Base-by-base conservation (phyloP, 176 grass and related monocot genomes). In the Rhynchospora breviuscula region DNA sequence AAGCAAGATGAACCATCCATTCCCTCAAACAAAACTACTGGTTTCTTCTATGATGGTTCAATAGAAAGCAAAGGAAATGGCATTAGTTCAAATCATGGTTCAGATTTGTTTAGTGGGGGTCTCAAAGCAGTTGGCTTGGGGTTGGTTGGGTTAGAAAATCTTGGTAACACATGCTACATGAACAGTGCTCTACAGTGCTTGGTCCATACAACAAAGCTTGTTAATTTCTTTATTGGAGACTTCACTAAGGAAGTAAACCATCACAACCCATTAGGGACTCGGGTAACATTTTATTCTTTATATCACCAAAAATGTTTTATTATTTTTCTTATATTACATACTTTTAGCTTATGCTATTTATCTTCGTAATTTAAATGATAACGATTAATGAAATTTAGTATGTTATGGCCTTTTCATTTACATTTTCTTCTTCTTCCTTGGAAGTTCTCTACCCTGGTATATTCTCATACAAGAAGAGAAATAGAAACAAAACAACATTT, bases 151-250 rank as follows among this genome's bases (percentile, higher is more conserved):
- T 69, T 98, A 79, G 92, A 98, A 67, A 98, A 95, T 86, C 91
- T 95, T 69, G 95, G 95, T 79, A 98, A 98, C 85, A 98, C 95
- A 80, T 98, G 95, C 82, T 98, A 93, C 83, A 95, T 98, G 96
- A 98, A 98, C 82, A 98, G 96, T 85, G 92, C 93, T 67, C 71
- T 98, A 15, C 96, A 98, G 83, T 98, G 96, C 72, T 89, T 98
- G 88, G 86, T 88, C 83, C 96, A 98, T 89, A 98, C 96, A 8
- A 59, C 89, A 77, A 91, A 98, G 76, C 87, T 98, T 47, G 91
- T 95, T 65, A 82, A 93, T 18, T 98, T 88, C 89, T 98, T 98
- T 61, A 86, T 91, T 90, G 96, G 89, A 81, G 88, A 98, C 86
- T 98, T 90, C 72, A 54, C 86, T 22, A 93, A 89, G 88, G 96